Evolutionary conservation across 257 asterid genomes (phyloP).

Genomic region (Solanum virginianum): DNA sequence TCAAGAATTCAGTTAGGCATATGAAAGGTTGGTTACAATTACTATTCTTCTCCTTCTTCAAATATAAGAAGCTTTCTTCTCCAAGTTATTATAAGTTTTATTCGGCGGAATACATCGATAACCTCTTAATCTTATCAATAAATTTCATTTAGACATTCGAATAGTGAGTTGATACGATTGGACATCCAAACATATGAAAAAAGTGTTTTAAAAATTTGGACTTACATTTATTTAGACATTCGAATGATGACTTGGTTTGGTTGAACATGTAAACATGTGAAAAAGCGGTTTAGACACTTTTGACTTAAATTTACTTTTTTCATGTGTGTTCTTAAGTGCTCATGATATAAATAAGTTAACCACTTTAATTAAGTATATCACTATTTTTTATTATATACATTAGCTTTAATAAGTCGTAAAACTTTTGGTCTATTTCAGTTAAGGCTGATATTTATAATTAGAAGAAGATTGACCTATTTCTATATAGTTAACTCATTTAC

Average conservation of each 20-base stretch:
- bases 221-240: background rate
- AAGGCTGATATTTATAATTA: background rate
- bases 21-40: constrained; percentile 40
- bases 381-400: background rate
- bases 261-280: background rate
- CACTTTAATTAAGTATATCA: background rate
- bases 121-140: background rate
- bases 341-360: background rate
- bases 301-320: background rate
- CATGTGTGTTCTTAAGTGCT: background rate
- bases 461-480: background rate
- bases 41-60: background rate
- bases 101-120: background rate
- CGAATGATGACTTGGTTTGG: background rate
- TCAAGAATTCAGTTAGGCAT: constrained; percentile 52
- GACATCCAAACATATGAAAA: background rate
- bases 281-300: background rate
- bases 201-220: background rate
- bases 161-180: background rate
- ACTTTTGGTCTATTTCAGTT: background rate
- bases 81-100: background rate
- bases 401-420: background rate
- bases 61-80: background rate
- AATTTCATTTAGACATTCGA: background rate
- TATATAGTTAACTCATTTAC: background rate